These are phyloP conservation scores for Yarrowia divulgata DNA, from an alignment of 805 yeast species.

Conservation along the genomic window DNA sequence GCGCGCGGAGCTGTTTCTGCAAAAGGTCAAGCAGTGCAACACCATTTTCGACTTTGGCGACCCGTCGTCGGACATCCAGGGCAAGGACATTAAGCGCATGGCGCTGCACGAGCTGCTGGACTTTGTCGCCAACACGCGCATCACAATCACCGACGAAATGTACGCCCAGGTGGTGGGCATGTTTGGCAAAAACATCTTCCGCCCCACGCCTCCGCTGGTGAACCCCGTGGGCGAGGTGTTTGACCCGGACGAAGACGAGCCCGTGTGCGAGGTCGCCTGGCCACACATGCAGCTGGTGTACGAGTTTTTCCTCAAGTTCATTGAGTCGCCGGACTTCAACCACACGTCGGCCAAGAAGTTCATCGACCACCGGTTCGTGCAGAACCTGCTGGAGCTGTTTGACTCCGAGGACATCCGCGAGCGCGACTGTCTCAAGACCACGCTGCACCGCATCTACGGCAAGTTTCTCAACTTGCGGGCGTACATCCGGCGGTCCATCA, in stretches of 20 bases:
- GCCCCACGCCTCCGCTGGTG: conserved; percentile 98
- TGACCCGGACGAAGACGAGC: conserved; percentile 99
- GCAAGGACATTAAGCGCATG: conserved; percentile 87
- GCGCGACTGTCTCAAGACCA: conserved; percentile 92
- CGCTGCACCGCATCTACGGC: conserved; percentile 94
- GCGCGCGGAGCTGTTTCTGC: conserved; percentile 77
- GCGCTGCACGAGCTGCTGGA: conserved; percentile 90
- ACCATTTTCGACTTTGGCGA: conserved; percentile 93
- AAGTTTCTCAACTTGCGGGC: conserved; percentile 89
- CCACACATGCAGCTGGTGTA: conserved; percentile 98
- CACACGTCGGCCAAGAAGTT: conserved; percentile 92
- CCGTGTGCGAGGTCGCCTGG: conserved; percentile 96
- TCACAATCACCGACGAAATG: conserved; percentile 89
- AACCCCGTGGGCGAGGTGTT: conserved; percentile 95
- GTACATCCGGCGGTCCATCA: conserved; percentile 88
- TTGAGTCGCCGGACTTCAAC: conserved; percentile 93
- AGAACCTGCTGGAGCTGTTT: conserved; percentile 82
- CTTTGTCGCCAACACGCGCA: conserved; percentile 80
- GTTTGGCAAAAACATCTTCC: conserved; percentile 87
- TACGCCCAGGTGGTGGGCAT: conserved; percentile 85
- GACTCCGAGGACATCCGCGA: conserved; percentile 97
- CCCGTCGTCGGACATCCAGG: conserved; percentile 88
- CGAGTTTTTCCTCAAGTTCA: conserved; percentile 89
- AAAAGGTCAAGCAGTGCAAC: conserved; percentile 93
- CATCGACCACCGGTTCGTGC: conserved; percentile 89